Percentiles rank a stretch among this genome's conserved stretches.
Conservation (phyloP, 2,329 filamentous ascomycete species). For the Ophiocordyceps polyrhachis-furcata region DNA sequence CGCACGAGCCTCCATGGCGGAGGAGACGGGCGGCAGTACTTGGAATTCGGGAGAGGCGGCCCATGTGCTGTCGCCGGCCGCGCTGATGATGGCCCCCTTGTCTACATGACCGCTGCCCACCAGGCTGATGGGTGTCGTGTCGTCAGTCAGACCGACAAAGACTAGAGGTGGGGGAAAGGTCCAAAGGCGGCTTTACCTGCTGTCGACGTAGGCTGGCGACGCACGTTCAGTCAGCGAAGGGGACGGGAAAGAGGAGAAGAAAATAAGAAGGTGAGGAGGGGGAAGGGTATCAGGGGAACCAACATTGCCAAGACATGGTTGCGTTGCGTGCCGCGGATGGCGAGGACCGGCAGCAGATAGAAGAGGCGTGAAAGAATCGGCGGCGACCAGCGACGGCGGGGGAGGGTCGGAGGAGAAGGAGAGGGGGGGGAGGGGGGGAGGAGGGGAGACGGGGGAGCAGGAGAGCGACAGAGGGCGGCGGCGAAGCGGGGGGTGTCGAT, state of each 20-base stretch:
- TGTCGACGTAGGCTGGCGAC: constrained; percentile 29
- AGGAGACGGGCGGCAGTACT: constrained; percentile 28
- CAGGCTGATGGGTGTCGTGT: constrained; percentile 36
- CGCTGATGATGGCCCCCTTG: constrained; percentile 70
- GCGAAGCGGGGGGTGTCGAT: too few relatives aligned
- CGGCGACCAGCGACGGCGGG: background rate
- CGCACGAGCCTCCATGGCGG: constrained; percentile 1
- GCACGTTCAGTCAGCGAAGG: constrained; percentile 1
- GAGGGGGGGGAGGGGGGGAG: background rate
- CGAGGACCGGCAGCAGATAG: background rate
- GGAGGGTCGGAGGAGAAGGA: background rate
- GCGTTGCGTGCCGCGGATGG: constrained; percentile 10
- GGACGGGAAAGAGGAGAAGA: background rate
- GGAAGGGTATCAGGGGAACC: constrained; percentile 6
- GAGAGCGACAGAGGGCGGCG: background rate
- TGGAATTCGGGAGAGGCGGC: constrained; percentile 51
- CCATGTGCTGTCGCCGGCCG: constrained; percentile 65
- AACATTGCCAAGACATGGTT: constrained; percentile 63
- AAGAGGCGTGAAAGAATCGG: background rate
- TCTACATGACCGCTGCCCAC: constrained; percentile 63
- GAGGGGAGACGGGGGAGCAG: background rate
- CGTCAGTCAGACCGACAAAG: constrained; percentile 1
- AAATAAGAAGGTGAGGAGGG: background rate
- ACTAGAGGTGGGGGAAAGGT: background rate
- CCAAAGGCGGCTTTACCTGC: constrained; percentile 20